phyloP scores from a whole-genome alignment of 140 eudicot genomes.

The Oenanthe javanica region DNA sequence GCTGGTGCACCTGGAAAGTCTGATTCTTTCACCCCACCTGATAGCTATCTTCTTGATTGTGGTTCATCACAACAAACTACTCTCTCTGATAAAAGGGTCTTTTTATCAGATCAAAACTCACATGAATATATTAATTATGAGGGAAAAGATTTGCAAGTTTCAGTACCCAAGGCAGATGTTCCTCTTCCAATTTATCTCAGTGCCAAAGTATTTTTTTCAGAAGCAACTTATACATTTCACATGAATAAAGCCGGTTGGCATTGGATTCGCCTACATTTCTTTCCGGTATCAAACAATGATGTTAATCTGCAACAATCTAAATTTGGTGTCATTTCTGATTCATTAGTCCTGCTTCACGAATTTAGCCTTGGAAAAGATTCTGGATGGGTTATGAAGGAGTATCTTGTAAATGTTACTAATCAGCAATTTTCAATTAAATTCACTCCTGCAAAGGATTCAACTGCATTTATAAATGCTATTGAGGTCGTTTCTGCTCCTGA shows the following conservation, averaged over 20 bases:
- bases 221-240: slow-evolving; percentile 33
- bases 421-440: slow-evolving; percentile 29
- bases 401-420: slow-evolving; percentile 31
- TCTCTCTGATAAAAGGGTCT: slow-evolving; percentile 17
- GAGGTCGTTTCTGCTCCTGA: slow-evolving; percentile 50
- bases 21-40: slow-evolving; percentile 25
- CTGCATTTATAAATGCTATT: slow-evolving; percentile 36
- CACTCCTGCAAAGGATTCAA: slow-evolving; percentile 21
- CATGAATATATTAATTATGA: slow-evolving; percentile 1
- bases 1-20: slow-evolving; percentile 16
- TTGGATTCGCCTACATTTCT: slow-evolving; percentile 51
- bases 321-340: slow-evolving; percentile 26
- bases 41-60: slow-evolving; percentile 32
- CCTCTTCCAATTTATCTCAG: slow-evolving; percentile 27
- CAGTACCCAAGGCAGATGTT: slow-evolving; percentile 13
- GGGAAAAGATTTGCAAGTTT: slow-evolving; percentile 21
- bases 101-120: slow-evolving; percentile 19
- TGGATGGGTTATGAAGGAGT: slow-evolving; percentile 22
- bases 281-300: slow-evolving; percentile 20
- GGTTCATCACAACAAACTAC: slow-evolving; percentile 20
- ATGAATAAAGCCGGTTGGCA: slow-evolving; percentile 47
- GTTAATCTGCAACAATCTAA: slow-evolving; percentile 27
- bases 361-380: slow-evolving; percentile 1
- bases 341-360: slow-evolving; percentile 26
- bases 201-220: slow-evolving; percentile 27